Base-by-base conservation (phyloP, 257 asterid genomes). In the Euphrasia confusa region DNA sequence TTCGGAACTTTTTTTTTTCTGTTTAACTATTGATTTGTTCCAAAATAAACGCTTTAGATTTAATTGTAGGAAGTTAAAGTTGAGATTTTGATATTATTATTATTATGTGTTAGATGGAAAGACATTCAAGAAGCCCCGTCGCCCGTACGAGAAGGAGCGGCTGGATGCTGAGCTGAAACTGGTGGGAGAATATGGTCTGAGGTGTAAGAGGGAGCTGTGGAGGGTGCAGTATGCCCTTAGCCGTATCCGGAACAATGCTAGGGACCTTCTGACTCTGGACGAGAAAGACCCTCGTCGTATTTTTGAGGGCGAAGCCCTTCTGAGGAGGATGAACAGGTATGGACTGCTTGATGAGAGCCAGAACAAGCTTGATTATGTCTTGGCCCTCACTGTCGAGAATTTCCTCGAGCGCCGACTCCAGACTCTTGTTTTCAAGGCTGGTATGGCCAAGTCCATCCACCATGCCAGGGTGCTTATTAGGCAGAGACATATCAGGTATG, bases 371-470 rank as follows among this genome's bases (percentile, higher is more conserved):
- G 86, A 83, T 80, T 80, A 83, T 33, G 84, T 83, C 71, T 72
- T 80, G 76, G 82, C 89, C 33, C 81, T 83, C 58, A 83, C 95
- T 9, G 95, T 88, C 2, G 96, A 88, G 71, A 88, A 82, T 73
- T 88, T 88, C 71, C 90, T 88, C 39, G 96, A 88, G 70, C 92
- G 96, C 40, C 92, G 95, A 42, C 92, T 88, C 35, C 96, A 88
- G 50, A 88, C 96, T 4, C 88, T 78, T 12, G 95, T 88, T 37
- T 88, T 88, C 71, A 88, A 88, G 94, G 84, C 94, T 26, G 94
- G 96, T 18, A 85, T 83, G 94, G 94, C 94, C 1, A 88, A 85
- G 78, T 88, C 95, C 11, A 88, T 88, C 63, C 95, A 88, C 79
- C 96, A 88, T 71, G 93, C 96, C 2, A 77, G 96, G 57, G 93